Conservation (phyloP, 306 rosid species). For the Mimosa pudica region DNA sequence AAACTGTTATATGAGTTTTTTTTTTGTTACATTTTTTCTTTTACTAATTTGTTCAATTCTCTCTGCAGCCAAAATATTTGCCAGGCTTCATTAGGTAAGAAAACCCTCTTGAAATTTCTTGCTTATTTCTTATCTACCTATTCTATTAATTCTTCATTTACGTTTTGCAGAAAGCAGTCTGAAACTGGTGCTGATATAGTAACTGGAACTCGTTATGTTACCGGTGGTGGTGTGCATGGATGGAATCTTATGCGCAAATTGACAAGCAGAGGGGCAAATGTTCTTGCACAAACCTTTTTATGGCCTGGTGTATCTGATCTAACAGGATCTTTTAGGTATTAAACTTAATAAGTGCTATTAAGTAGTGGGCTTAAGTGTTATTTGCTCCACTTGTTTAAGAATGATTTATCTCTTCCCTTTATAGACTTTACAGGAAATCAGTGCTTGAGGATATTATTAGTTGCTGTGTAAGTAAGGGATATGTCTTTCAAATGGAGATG, state of each 20-base stretch:
- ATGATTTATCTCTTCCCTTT: constrained; percentile 33
- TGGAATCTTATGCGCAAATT: constrained; percentile 99
- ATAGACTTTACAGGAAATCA: constrained; percentile 85
- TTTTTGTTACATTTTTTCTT: constrained; percentile 20
- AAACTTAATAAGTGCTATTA: constrained; percentile 27
- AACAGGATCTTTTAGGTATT: constrained; percentile 94
- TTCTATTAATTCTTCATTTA: background rate
- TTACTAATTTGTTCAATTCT: constrained; percentile 37
- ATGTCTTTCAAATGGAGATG: constrained; percentile 99
- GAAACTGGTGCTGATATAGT: constrained; percentile 90
- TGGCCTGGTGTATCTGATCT: constrained; percentile 99
- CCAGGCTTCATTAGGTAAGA: constrained; percentile 82
- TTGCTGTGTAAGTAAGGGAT: constrained; percentile 91
- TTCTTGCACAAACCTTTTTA: constrained; percentile 91
- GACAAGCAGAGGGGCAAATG: constrained; percentile 99
- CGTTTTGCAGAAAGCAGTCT: constrained; percentile 60
- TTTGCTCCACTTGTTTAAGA: constrained; percentile 28
- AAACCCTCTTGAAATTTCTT: constrained; percentile 11
- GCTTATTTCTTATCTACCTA: constrained; percentile 14
- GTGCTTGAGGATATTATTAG: constrained; percentile 92
- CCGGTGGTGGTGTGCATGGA: constrained; percentile 96
- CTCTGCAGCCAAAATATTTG: constrained; percentile 90
- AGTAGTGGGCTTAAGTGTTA: constrained; percentile 21
- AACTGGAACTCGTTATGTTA: constrained; percentile 93
- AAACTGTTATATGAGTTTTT: constrained; percentile 3